A percentile compares a stretch with the other conserved stretches of the same genome.
Conservation (phyloP, 192 early-diverging fungal species). For the Entomortierella beljakovae region DNA sequence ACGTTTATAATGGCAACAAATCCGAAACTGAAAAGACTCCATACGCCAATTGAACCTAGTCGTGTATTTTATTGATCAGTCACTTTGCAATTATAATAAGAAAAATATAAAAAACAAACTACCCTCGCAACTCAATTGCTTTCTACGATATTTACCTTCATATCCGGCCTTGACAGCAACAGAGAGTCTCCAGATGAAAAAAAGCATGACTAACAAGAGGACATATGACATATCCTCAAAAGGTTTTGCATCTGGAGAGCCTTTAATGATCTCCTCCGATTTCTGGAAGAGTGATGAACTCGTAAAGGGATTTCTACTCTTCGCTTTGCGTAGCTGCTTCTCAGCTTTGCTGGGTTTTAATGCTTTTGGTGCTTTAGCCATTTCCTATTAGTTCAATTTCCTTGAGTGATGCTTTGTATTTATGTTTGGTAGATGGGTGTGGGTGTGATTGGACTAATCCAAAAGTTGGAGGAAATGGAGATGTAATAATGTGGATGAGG, state of each 20-base stretch:
- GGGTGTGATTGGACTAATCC: no score
- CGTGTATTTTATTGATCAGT: neutral
- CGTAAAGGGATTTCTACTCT: constrained; percentile 13
- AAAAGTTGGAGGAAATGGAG: no score
- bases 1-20: constrained; percentile 26
- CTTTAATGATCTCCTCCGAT: constrained; percentile 25
- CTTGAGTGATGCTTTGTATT: no score
- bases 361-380: constrained; percentile 42
- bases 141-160: constrained; percentile 18
- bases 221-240: constrained; percentile 40
- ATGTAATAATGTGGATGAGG: no score
- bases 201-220: constrained; percentile 12
- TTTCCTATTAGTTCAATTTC: no score
- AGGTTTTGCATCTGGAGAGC: constrained; percentile 31
- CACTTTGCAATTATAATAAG: no score
- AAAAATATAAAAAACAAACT: neutral
- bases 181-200: constrained; percentile 43
- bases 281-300: constrained; percentile 21
- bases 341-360: constrained; percentile 29
- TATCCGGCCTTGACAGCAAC: constrained; percentile 15
- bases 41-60: constrained; percentile 32
- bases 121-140: neutral
- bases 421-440: no score
- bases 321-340: constrained; percentile 11
- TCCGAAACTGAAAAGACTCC: constrained; percentile 24